A percentile compares a stretch with the other conserved stretches of the same genome.
Conservation (phyloP, 306 rosid genomes). For the Sesbania bispinosa region DNA sequence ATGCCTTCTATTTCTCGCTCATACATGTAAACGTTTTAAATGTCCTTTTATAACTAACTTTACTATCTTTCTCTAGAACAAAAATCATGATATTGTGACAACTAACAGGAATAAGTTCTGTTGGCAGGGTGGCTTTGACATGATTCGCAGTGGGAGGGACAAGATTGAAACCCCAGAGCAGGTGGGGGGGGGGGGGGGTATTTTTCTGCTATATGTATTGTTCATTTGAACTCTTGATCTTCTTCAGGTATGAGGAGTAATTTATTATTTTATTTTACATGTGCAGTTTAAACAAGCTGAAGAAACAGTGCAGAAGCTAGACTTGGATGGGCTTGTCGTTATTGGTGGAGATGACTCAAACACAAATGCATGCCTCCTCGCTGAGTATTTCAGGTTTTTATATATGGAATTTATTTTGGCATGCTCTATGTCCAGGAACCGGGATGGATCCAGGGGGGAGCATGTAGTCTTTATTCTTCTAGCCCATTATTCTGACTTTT, state of each 20-base stretch:
- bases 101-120: constrained; percentile 17
- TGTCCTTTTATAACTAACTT: not conserved
- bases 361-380: constrained; percentile 98
- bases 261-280: constrained; percentile 27
- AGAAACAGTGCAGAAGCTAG: constrained; percentile 85
- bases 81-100: constrained; percentile 10
- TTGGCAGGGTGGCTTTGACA: constrained; percentile 96
- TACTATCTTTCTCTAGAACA: not conserved
- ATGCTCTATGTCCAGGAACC: not conserved
- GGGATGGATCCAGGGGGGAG: not conserved
- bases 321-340: constrained; percentile 90
- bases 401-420: not conserved
- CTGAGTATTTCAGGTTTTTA: constrained; percentile 86
- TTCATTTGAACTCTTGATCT: constrained; percentile 6
- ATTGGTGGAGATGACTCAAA: constrained; percentile 99
- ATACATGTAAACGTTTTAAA: not conserved
- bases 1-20: not conserved
- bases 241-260: constrained; percentile 12
- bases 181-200: too few relatives aligned
- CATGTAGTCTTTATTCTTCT: not conserved
- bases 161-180: constrained; percentile 99
- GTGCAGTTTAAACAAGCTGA: constrained; percentile 88
- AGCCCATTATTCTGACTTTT: not conserved
- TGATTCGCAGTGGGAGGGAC: constrained; percentile 99
- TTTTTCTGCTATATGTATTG: not conserved